Base-by-base conservation (phyloP, 192 early-diverging fungal species). In the Phycomyces blakesleeanus region DNA sequence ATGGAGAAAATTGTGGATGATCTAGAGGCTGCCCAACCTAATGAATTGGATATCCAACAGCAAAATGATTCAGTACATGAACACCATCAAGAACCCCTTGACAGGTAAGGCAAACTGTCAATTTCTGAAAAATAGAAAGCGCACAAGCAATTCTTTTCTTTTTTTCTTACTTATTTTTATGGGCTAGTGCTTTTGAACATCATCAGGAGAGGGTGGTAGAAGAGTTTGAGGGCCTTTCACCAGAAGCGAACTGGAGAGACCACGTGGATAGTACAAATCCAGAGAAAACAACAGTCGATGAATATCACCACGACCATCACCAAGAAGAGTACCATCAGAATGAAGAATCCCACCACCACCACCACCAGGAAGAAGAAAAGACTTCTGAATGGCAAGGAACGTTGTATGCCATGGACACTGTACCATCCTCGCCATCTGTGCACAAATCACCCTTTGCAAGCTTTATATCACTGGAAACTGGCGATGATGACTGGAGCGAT, bases 401-500 rank as follows among this genome's bases (percentile, higher is more conserved):
- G 2, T 44, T 29, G 9, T 68, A 61, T 61, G 66, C 37, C n/a
- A 56, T 68, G 14, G 66, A 68, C 20, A 24, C 41, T n/a, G 52
- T 39, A 27, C 49, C 51, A 1, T 56, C 22, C 16, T 56, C 55
- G 9, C 59, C 66, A 3, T 54, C 38, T 2, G 15, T 47, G 16
- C 52, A 44, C 11, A 47, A 18, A 47, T 47, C 44, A 12, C 44
- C 44, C 18, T 47, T n/a, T 18, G 44, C 44, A 51, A 51, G 26
- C 20, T 34, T 51, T 38, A 42, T 42, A 34, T 21, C 20, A 16
- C 11, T 21, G 37, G 51, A 42, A 14, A 39, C 11, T 29, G 26
- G 44, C 2, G 66, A 62, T 39, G 60, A 66, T 14, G 71, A 73
- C 34, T 58, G 60, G 26, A 67, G 66, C 37, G 71, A 67, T 4